Conservation (phyloP, 1,284 basidiomycete species). For the Pisolithus thermaeus region DNA sequence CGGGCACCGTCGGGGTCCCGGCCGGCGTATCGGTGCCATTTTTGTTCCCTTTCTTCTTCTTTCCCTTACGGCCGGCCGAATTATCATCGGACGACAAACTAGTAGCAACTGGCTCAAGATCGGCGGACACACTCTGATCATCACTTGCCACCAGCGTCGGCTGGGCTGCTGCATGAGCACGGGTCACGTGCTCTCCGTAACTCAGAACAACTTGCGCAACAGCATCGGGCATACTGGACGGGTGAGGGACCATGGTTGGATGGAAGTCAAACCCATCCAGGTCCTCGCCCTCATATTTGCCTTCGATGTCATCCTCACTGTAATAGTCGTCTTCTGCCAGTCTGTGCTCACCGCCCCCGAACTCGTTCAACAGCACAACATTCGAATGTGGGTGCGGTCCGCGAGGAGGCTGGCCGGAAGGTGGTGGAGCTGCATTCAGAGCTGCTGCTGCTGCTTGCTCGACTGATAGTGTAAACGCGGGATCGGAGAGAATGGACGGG, state of each 20-base stretch:
- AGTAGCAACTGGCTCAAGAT: constrained; percentile 6
- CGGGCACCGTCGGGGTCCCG: constrained; percentile 21
- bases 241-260: constrained; percentile 4
- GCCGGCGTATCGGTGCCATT: constrained; percentile 16
- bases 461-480: constrained; percentile 46
- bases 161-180: constrained; percentile 12
- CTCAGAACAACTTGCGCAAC: constrained; percentile 37
- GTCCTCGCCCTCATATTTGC: constrained; percentile 40
- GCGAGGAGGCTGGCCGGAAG: constrained; percentile 27
- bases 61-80: constrained; percentile 26
- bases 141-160: constrained; percentile 1
- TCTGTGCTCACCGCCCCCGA: constrained; percentile 41
- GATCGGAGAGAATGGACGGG: constrained; percentile 49
- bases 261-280: constrained; percentile 29
- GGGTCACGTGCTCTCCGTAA: constrained; percentile 29
- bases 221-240: constrained; percentile 17
- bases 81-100: constrained; percentile 1
- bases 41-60: constrained; percentile 33
- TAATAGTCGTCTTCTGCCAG: constrained; percentile 41
- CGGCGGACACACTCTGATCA: constrained; percentile 7
- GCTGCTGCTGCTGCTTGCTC: constrained; percentile 46
- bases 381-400: constrained; percentile 33
- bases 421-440: constrained; percentile 29
- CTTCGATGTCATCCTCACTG: constrained; percentile 42
- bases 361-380: constrained; percentile 39